These are phyloP conservation scores for Cylindrotheca fusiformis DNA, from an alignment of 108 stramenopile species.

Conservation along the genomic window DNA sequence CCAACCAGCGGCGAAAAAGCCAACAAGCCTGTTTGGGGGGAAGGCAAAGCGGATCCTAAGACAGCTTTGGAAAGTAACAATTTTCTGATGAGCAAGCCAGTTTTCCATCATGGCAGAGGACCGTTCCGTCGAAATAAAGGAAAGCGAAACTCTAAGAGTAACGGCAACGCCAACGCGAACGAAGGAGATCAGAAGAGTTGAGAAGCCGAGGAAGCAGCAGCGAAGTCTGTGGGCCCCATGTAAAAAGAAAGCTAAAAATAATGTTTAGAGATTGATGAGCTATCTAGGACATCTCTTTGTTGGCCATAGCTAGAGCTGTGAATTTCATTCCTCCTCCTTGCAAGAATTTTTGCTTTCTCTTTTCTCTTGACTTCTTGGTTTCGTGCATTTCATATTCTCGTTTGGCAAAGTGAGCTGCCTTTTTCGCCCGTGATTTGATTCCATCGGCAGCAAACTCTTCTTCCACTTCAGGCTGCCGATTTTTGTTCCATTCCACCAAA, in stretches of 20 bases:
- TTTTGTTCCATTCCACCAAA: conserved; percentile 74
- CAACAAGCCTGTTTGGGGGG: conserved; percentile 68
- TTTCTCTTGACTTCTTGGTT: conserved; percentile 59
- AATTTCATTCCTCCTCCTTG: conserved; percentile 75
- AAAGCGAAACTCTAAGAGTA: conserved; percentile 8
- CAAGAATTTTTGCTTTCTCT: conserved; percentile 76
- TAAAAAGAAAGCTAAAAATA: no score
- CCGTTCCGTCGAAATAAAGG: conserved; percentile 9
- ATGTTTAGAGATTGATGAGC: no score
- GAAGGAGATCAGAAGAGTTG: not conserved
- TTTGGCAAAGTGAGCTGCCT: conserved; percentile 82
- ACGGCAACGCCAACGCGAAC: no score
- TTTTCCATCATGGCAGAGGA: conserved; percentile 31
- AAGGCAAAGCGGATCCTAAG: conserved; percentile 61
- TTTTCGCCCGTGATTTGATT: conserved; percentile 42
- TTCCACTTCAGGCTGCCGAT: conserved; percentile 41
- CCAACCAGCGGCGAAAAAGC: conserved; percentile 46
- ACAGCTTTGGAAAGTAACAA: conserved; percentile 59
- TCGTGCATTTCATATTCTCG: conserved; percentile 78
- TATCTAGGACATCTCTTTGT: conserved; percentile 27
- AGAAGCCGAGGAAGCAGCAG: not conserved
- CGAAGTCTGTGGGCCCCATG: not conserved
- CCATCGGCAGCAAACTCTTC: conserved; percentile 38
- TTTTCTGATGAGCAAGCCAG: conserved; percentile 72
- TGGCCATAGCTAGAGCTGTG: conserved; percentile 87